phyloP scores from a whole-genome alignment of 225 moss, liverwort and hornwort genomes.

The Pseudisothecium myosuroides region DNA sequence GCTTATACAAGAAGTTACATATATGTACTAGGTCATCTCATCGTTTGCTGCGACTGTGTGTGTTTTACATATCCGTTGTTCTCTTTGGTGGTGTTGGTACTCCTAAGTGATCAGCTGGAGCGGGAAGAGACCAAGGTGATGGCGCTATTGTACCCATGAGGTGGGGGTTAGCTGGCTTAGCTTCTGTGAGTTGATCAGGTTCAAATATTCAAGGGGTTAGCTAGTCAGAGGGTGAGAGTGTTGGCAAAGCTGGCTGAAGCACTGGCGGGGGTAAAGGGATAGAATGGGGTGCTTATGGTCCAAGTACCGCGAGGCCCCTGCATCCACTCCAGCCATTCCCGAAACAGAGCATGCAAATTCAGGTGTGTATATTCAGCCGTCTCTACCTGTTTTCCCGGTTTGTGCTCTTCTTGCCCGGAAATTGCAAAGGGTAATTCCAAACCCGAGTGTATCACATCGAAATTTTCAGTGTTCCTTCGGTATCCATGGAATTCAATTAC shows the following conservation, averaged over 20 bases:
- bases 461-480: background rate
- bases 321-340: slow-evolving; percentile 14
- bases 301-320: slow-evolving; percentile 31
- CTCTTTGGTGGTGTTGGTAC: background rate
- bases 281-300: slow-evolving; percentile 55
- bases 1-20: background rate
- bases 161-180: background rate
- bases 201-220: background rate
- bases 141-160: background rate
- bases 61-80: background rate
- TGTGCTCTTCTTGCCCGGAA: background rate
- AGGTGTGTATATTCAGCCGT: background rate
- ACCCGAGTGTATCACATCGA: background rate
- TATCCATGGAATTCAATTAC: background rate
- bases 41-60: background rate
- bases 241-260: slow-evolving; percentile 13
- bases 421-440: background rate
- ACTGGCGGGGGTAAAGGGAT: slow-evolving; percentile 25
- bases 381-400: background rate
- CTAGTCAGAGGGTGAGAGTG: background rate
- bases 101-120: background rate
- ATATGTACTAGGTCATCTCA: background rate
- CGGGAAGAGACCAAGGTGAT: background rate
- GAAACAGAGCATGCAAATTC: slow-evolving; percentile 18
- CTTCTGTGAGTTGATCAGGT: background rate